These are phyloP conservation scores for Arctium minus DNA, from an alignment of 129 eudicot genomes.

Conservation along the genomic window DNA sequence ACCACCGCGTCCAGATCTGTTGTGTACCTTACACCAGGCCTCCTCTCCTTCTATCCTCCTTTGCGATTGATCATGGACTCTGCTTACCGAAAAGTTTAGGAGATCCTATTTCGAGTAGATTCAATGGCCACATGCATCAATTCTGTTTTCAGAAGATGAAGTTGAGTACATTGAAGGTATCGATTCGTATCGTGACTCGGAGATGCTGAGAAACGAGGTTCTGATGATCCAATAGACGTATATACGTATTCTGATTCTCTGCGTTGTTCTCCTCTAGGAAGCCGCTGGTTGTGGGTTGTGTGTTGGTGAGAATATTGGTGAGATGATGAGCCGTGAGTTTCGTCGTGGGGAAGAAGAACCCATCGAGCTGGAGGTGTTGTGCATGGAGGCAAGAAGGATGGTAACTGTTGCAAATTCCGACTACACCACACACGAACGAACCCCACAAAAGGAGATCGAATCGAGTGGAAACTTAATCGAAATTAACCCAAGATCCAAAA, in stretches of 20 bases:
- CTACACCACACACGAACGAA: no score
- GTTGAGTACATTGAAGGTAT: constrained; percentile 69
- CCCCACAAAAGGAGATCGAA: no score
- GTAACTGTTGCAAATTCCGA: not conserved
- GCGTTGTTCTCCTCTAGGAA: constrained; percentile 76
- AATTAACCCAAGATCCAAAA: no score
- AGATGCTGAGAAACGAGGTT: constrained; percentile 69
- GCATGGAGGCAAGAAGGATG: constrained; percentile 78
- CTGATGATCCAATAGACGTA: constrained; percentile 93
- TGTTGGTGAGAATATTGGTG: constrained; percentile 76
- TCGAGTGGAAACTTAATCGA: no score
- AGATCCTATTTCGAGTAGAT: constrained; percentile 99
- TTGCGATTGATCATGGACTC: constrained; percentile 94
- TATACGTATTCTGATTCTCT: constrained; percentile 65
- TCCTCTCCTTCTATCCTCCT: no score
- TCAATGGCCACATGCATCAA: constrained; percentile 97
- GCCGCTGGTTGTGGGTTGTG: constrained; percentile 78
- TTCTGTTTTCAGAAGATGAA: constrained; percentile 92
- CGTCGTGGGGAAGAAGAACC: constrained; percentile 93
- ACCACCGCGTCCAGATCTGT: no score
- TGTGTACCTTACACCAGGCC: no score
- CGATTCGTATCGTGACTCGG: constrained; percentile 61
- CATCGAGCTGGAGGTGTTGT: constrained; percentile 80
- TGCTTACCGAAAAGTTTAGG: constrained; percentile 87
- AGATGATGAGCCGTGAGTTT: constrained; percentile 91